These are phyloP conservation scores for Solanum verrucosum DNA, from an alignment of 257 asterid species.

Conservation along the genomic window DNA sequence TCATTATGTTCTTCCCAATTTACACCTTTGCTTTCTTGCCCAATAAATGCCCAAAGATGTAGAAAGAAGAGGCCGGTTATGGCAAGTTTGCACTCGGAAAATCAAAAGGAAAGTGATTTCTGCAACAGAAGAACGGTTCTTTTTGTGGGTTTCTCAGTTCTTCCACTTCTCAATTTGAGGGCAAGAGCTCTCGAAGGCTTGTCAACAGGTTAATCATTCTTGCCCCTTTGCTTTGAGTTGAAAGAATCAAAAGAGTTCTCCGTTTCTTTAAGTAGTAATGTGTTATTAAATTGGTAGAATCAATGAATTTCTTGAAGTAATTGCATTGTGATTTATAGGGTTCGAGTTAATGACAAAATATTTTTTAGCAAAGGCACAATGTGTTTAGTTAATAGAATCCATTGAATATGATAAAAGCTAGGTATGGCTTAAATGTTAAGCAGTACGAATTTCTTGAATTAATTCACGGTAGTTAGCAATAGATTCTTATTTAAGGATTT, in stretches of 20 bases:
- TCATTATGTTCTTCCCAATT: conserved; percentile 22
- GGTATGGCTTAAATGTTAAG: neutral
- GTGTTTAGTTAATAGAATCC: neutral
- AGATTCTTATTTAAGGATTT: neutral
- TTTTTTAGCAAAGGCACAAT: neutral
- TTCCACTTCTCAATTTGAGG: conserved; percentile 39
- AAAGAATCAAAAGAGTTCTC: neutral
- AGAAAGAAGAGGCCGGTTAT: conserved; percentile 12
- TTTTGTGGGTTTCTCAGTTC: conserved; percentile 49
- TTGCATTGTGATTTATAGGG: neutral
- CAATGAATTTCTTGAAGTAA: neutral
- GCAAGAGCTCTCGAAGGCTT: conserved; percentile 26
- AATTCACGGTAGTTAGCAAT: neutral
- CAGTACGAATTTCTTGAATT: neutral
- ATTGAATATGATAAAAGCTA: neutral
- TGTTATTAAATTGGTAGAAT: neutral
- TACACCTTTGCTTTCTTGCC: conserved; percentile 16
- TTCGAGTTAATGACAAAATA: neutral
- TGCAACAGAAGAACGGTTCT: conserved; percentile 41
- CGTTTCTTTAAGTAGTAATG: neutral
- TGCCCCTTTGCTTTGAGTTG: neutral
- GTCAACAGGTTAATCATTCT: conserved; percentile 26
- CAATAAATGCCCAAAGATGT: conserved; percentile 16
- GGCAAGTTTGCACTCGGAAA: conserved; percentile 27
- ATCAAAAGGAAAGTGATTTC: conserved; percentile 14